These are phyloP conservation scores for Orbilia oligospora DNA, from an alignment of 2,329 filamentous ascomycete species.

Conservation along the genomic window DNA sequence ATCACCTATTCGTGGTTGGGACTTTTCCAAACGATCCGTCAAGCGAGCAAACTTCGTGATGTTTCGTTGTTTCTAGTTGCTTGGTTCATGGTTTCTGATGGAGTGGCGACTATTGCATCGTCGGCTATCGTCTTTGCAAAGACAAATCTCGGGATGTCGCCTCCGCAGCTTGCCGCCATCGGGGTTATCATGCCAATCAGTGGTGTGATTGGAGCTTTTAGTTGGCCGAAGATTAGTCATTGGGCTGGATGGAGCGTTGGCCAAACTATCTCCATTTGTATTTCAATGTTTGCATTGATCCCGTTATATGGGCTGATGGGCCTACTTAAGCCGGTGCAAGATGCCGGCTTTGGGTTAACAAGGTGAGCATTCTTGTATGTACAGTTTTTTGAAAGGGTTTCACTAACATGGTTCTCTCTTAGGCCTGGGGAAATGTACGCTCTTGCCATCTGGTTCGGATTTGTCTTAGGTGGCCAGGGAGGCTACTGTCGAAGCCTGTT, in stretches of 20 bases:
- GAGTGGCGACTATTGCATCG: conserved; percentile 92
- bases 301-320: conserved; percentile 91
- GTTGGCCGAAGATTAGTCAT: conserved; percentile 85
- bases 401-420: background rate
- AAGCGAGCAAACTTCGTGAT: conserved; percentile 80
- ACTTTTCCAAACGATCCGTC: conserved; percentile 82
- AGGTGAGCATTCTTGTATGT: conserved; percentile 26
- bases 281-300: conserved; percentile 90
- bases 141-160: conserved; percentile 88
- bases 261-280: conserved; percentile 93
- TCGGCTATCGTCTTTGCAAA: conserved; percentile 97
- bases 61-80: conserved; percentile 84
- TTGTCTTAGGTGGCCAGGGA: conserved; percentile 92
- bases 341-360: conserved; percentile 81
- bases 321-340: conserved; percentile 83
- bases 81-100: conserved; percentile 96
- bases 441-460: conserved; percentile 88
- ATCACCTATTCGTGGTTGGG: conserved; percentile 88
- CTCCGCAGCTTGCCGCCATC: conserved; percentile 89
- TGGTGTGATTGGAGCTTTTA: conserved; percentile 89
- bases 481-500: conserved; percentile 93
- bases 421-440: conserved; percentile 97
- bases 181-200: conserved; percentile 90
- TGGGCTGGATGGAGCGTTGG: conserved; percentile 79
- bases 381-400: background rate